Conservation (phyloP, 768 basidiomycete genomes). For the Leccinum olivaceopallidum region DNA sequence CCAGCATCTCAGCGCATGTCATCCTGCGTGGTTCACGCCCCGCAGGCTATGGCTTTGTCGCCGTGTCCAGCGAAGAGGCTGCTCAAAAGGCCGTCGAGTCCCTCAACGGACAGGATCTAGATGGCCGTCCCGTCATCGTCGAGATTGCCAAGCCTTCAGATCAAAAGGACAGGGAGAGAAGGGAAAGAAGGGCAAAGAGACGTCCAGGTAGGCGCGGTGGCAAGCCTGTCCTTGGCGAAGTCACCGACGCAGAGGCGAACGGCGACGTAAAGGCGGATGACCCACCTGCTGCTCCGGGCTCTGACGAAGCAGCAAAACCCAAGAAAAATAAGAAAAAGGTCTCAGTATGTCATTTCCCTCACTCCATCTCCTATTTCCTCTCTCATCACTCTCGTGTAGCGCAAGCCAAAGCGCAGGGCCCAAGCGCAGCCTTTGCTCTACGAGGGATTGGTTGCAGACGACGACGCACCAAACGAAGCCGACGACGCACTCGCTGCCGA, state of each 20-base stretch:
- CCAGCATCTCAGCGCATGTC: constrained; percentile 79
- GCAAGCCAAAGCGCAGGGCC: constrained; percentile 47
- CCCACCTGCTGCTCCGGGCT: constrained; percentile 46
- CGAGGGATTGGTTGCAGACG: constrained; percentile 18
- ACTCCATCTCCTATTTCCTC: background rate
- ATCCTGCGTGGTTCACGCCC: constrained; percentile 84
- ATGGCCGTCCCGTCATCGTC: constrained; percentile 85
- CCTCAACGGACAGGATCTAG: constrained; percentile 87
- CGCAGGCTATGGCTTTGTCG: constrained; percentile 93
- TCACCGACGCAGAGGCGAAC: constrained; percentile 87
- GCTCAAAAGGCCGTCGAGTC: constrained; percentile 83
- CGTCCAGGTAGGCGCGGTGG: constrained; percentile 82
- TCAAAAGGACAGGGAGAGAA: constrained; percentile 78
- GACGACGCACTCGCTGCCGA: constrained; percentile 38
- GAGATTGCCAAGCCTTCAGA: constrained; percentile 92
- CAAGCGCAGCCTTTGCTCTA: too few species aligned
- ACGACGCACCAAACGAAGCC: constrained; percentile 29
- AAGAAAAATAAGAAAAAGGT: constrained; percentile 83
- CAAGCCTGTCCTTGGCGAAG: constrained; percentile 87
- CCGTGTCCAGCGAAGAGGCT: constrained; percentile 76
- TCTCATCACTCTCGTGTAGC: constrained; percentile 39
- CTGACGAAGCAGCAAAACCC: constrained; percentile 61
- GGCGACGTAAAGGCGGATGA: constrained; percentile 69
- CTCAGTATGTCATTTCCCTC: constrained; percentile 38
- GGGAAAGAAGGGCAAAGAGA: constrained; percentile 77